Evolutionary conservation across 2,329 filamentous ascomycete species (phyloP).

Genomic region (Macrophomina phaseolina): DNA sequence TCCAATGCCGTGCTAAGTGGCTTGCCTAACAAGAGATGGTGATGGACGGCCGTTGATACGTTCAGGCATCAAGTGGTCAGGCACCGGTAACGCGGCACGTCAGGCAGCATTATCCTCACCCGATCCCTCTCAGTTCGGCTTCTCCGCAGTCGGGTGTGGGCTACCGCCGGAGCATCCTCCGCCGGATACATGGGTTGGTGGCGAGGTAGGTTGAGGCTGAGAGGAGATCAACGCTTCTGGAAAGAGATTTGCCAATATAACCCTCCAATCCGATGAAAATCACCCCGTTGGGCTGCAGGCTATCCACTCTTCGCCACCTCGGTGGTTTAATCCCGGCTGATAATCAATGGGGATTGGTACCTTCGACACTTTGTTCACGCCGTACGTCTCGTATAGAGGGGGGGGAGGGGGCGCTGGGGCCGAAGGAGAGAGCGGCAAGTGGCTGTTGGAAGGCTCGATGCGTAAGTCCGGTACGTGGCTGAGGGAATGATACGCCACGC

Average conservation of each 20-base stretch:
- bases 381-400: neutral
- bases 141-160: neutral
- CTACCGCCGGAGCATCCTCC: neutral
- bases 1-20: neutral
- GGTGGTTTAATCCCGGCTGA: neutral
- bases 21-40: neutral
- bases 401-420: no score
- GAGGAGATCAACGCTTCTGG: neutral
- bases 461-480: constrained; percentile 5
- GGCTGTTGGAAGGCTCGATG: neutral
- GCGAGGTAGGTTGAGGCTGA: neutral
- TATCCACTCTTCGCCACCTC: neutral
- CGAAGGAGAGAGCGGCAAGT: neutral
- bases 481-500: no score
- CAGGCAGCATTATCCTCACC: constrained; percentile 1
- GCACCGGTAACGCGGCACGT: constrained; percentile 1
- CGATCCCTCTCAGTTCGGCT: neutral
- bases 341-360: neutral
- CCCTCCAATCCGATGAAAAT: neutral
- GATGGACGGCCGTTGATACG: neutral
- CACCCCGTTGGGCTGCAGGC: neutral
- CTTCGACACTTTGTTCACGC: neutral
- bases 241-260: neutral
- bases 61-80: neutral
- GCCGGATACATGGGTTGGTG: neutral